A percentile compares a stretch with the other conserved stretches of the same genome.
Evolutionary conservation across 2,329 filamentous ascomycete species (phyloP).

Genomic region (Penicillium sp.): DNA sequence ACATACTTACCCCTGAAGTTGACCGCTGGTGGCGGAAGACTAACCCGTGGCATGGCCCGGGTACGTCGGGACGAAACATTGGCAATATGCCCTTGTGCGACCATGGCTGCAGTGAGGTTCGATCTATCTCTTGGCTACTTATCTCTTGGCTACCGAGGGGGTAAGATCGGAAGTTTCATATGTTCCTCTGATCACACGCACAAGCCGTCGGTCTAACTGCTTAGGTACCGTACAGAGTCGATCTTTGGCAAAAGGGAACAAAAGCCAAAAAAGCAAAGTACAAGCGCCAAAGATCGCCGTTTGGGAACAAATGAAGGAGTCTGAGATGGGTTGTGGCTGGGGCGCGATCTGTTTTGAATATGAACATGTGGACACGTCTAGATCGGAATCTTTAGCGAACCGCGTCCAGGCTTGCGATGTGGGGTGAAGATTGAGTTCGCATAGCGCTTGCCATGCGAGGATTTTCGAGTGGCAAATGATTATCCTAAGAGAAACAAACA

Average conservation of each 20-base stretch:
- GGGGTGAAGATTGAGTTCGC: slow-evolving; percentile 1
- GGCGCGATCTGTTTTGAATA: neutral
- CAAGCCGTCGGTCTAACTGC: neutral
- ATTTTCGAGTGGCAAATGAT: neutral
- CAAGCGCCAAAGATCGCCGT: neutral
- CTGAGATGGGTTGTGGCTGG: neutral
- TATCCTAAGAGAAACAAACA: neutral
- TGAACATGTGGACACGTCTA: neutral
- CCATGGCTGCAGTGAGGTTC: neutral
- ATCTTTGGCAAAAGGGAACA: neutral
- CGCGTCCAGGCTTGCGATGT: neutral
- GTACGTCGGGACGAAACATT: slow-evolving; percentile 1
- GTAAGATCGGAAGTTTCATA: neutral
- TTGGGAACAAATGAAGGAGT: neutral
- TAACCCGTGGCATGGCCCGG: slow-evolving; percentile 8
- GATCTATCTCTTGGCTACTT: slow-evolving; percentile 6
- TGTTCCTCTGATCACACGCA: neutral
- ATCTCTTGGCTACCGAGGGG: neutral
- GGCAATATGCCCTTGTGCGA: neutral
- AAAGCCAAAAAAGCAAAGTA: neutral
- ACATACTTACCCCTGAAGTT: neutral
- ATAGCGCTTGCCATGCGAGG: neutral
- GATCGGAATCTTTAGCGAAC: neutral
- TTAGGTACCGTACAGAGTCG: neutral
- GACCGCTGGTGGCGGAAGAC: slow-evolving; percentile 3